phyloP scores from a whole-genome alignment of 495 filamentous ascomycete species.

The Penicillium bialowiezense region DNA sequence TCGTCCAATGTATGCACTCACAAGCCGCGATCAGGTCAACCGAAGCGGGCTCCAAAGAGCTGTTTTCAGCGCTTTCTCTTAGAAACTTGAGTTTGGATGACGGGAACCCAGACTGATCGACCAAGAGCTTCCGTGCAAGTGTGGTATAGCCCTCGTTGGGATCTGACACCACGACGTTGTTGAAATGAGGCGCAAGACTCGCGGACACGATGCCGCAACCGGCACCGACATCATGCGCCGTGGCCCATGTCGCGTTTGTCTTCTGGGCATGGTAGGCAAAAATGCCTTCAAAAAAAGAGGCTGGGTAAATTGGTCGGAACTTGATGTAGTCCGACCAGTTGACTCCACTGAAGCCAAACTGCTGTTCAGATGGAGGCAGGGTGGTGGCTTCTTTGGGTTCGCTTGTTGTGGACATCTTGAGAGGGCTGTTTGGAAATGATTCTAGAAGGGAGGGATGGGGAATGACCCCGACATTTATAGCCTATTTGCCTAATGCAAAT shows the following conservation, averaged over 20 bases:
- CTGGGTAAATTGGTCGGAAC: slow-evolving; percentile 4
- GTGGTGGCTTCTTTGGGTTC: neutral
- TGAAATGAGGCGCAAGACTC: slow-evolving; percentile 1
- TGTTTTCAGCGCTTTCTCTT: neutral
- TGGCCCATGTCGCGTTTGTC: neutral
- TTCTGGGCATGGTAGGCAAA: slow-evolving; percentile 4
- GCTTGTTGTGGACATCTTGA: neutral
- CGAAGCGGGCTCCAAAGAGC: neutral
- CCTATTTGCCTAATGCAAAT: too few species aligned
- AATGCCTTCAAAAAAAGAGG: slow-evolving; percentile 1
- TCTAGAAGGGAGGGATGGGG: neutral
- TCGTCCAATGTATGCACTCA: slow-evolving; percentile 6
- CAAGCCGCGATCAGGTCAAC: slow-evolving; percentile 2
- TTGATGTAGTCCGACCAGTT: slow-evolving; percentile 4
- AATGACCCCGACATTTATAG: neutral
- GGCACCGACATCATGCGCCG: slow-evolving; percentile 2
- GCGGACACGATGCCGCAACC: slow-evolving; percentile 3
- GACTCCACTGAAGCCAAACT: slow-evolving; percentile 6
- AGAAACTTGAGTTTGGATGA: neutral
- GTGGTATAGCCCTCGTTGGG: slow-evolving; percentile 3
- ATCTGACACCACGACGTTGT: slow-evolving; percentile 3
- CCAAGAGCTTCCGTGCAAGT: slow-evolving; percentile 1
- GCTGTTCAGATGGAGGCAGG: neutral
- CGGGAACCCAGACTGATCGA: neutral
- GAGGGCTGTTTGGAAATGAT: neutral